Evolutionary conservation across 805 yeast genomes (phyloP), one percentile per base, ranked within the genome.

Genomic region (Starmerella ratchasimensis): DNA sequence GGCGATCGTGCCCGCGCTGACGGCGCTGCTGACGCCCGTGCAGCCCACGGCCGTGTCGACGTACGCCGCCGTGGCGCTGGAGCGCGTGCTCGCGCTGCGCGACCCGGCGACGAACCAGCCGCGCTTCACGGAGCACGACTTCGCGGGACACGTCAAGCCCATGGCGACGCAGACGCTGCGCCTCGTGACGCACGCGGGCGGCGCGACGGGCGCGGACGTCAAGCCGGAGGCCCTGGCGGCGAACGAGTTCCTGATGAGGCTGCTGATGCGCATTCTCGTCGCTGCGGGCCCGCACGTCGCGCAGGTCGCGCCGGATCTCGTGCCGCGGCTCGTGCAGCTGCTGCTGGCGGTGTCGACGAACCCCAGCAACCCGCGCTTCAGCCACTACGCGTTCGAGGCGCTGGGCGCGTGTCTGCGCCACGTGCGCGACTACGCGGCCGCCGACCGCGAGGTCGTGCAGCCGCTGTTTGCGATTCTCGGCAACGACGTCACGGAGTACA

Each of bases 291-390:
- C 74, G 1, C 50, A 58, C 7, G 51, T 52, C 16, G 34, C 39
- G 10, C 54, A 58, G 3, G 57, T 55, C 36, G 57, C 59, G 3
- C 51, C 44, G 3, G 36, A 44, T 15, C 53, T 81, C n/a, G 62
- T 82, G 26, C 65, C 69, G 24, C 86, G 86, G 54, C 62, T 88
- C 30, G 59, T 86, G 31, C 63, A 68, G 36, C 80, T 90, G 33
- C 65, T 86, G 34, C 67, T 65, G 13, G 71, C 74, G 13, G 83
- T 86, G 38, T 65, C 84, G 18, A 76, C 74, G 49, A 90, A 90
- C 52, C 99, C 99, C 5, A 81, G 97, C 4, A 90, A 90, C 59
- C 98, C 99, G 31, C 73, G 77, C 50, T 90, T 90, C 53, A 72
- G 84, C 5, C 98, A 90, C 58, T 93, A 76, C 54, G 67, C 80